These are phyloP conservation scores for Pleurotus salmoneostramineus DNA, from an alignment of 768 basidiomycete species.

Conservation along the genomic window DNA sequence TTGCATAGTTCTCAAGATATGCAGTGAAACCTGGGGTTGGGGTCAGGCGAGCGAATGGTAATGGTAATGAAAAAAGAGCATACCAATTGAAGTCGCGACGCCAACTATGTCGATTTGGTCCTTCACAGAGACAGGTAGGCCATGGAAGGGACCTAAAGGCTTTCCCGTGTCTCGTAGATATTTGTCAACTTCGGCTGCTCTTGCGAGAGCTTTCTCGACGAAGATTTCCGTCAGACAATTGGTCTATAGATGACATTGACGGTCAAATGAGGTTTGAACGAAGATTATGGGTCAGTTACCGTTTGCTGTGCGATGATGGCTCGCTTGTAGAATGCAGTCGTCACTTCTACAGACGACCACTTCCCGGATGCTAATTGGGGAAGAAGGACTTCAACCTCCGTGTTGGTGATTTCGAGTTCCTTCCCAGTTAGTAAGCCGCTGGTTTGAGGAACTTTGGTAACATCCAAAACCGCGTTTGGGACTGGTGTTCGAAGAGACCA, in stretches of 20 bases:
- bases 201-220: constrained; percentile 60
- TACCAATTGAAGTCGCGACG: constrained; percentile 38
- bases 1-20: constrained; percentile 59
- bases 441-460: constrained; percentile 47
- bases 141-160: constrained; percentile 69
- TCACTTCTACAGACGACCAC: constrained; percentile 68
- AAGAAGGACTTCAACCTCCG: constrained; percentile 41
- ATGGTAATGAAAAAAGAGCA: not conserved
- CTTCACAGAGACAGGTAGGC: constrained; percentile 71
- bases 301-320: constrained; percentile 79
- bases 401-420: constrained; percentile 47
- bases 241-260: constrained; percentile 34
- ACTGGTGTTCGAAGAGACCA: constrained; percentile 52
- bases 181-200: constrained; percentile 66
- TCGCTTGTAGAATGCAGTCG: constrained; percentile 70
- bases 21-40: constrained; percentile 57
- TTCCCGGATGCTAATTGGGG: constrained; percentile 44
- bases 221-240: constrained; percentile 87
- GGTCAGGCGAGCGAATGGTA: not conserved
- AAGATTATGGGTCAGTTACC: constrained; percentile 29
- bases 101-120: constrained; percentile 71
- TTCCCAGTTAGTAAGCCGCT: constrained; percentile 52
- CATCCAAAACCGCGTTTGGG: constrained; percentile 43
- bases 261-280: not conserved
- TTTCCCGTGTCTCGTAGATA: constrained; percentile 57